Conservation (phyloP, 257 asterid species). For the Jaltomata sinuosa region DNA sequence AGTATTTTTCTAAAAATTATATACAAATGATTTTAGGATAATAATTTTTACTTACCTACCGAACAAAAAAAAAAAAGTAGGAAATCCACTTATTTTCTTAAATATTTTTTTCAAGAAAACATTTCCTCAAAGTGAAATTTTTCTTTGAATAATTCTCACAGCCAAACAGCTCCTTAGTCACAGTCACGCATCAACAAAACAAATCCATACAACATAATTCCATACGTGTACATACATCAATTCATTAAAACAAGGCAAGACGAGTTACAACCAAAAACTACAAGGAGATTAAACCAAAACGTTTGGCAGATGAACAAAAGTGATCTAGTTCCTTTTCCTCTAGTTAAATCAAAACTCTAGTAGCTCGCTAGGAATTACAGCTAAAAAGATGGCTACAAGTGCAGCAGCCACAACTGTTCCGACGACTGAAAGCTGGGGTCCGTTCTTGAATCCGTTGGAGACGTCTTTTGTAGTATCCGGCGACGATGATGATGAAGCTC, state of each 20-base stretch:
- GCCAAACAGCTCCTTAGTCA: background rate
- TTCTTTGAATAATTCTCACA: background rate
- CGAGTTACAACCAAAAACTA: background rate
- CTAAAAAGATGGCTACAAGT: conserved; percentile 11
- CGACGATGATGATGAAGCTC: conserved; percentile 20
- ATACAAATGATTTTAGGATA: no score
- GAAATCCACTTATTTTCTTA: no score
- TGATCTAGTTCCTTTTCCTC: background rate
- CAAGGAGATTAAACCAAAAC: background rate
- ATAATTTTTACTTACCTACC: no score
- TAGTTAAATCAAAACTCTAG: background rate
- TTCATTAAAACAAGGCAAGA: background rate
- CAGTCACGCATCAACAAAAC: background rate
- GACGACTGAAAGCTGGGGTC: conserved; percentile 9
- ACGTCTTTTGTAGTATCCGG: background rate
- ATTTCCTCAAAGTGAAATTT: no score
- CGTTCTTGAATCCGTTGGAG: conserved; percentile 12
- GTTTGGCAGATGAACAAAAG: background rate
- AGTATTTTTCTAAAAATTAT: no score
- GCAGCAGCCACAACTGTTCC: conserved; percentile 5
- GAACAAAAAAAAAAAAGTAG: no score
- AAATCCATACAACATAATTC: background rate
- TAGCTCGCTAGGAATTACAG: conserved; percentile 5
- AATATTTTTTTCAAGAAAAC: no score
- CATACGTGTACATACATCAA: background rate